These are phyloP conservation scores for Podospora didyma DNA, from an alignment of 495 filamentous ascomycete genomes.

Conservation along the genomic window DNA sequence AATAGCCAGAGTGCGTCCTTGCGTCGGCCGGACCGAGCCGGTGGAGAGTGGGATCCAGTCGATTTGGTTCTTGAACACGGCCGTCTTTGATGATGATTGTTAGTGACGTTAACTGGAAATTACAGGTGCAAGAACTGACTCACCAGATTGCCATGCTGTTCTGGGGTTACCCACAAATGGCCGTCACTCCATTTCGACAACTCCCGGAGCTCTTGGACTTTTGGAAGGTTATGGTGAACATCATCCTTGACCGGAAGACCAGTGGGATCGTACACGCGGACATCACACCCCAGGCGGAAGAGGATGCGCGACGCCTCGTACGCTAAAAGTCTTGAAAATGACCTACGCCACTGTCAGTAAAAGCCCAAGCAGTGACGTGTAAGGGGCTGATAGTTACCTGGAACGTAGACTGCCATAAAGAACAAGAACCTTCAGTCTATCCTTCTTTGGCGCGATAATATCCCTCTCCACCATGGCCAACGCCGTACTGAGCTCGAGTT, in stretches of 20 bases:
- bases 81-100: constrained; percentile 49
- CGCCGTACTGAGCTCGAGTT: constrained; percentile 54
- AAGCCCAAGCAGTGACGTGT: background rate
- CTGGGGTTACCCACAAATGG: constrained; percentile 64
- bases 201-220: constrained; percentile 62
- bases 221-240: constrained; percentile 51
- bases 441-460: constrained; percentile 35
- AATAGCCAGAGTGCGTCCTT: constrained; percentile 63
- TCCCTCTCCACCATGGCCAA: constrained; percentile 46
- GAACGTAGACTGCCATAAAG: constrained; percentile 59
- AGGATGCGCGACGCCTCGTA: constrained; percentile 59
- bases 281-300: constrained; percentile 65
- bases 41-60: constrained; percentile 68
- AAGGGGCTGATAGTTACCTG: constrained; percentile 25
- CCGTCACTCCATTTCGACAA: constrained; percentile 67
- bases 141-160: constrained; percentile 69
- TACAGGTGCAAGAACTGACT: too few species aligned
- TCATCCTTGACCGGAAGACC: constrained; percentile 64
- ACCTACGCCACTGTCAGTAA: constrained; percentile 30
- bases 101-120: too few species aligned
- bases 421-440: constrained; percentile 57
- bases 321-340: constrained; percentile 59
- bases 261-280: constrained; percentile 59
- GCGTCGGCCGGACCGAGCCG: constrained; percentile 63
- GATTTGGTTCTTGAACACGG: constrained; percentile 72